Evolutionary conservation across 257 asterid genomes (phyloP).

Genomic region (Vinca minor): DNA sequence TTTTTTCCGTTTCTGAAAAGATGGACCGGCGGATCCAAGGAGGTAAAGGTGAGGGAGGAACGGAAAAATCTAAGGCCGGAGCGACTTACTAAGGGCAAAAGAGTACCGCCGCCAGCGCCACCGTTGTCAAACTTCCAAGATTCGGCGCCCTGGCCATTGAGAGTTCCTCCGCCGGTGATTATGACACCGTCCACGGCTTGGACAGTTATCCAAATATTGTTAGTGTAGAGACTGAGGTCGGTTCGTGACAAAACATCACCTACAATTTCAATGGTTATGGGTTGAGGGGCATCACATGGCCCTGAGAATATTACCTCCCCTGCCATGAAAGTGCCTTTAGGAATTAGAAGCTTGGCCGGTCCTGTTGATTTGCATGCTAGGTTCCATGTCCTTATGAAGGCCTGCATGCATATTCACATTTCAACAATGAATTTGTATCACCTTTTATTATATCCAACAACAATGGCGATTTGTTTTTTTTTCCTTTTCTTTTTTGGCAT

Average conservation of each 20-base stretch:
- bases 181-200: not conserved
- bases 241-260: conserved; percentile 6
- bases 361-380: conserved; percentile 13
- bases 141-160: conserved; percentile 10
- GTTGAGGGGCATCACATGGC: conserved; percentile 13
- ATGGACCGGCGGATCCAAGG: too few relatives aligned
- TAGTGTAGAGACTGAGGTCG: conserved; percentile 4
- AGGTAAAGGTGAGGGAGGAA: too few relatives aligned
- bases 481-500: too few relatives aligned
- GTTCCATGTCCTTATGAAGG: conserved; percentile 13
- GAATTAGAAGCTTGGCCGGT: conserved; percentile 14
- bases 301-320: conserved; percentile 14
- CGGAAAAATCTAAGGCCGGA: not conserved
- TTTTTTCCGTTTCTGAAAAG: too few relatives aligned
- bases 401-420: too few relatives aligned
- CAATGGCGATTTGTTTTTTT: too few relatives aligned
- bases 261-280: conserved; percentile 9
- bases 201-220: conserved; percentile 2
- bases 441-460: too few relatives aligned
- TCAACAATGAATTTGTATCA: too few relatives aligned
- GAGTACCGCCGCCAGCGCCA: not conserved
- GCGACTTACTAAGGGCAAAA: conserved; percentile 42
- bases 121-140: not conserved
- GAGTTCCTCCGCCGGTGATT: conserved; percentile 7
- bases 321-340: not conserved